Evolutionary conservation across 257 asterid genomes (phyloP), one percentile per base, ranked within the genome.

Genomic region (Henckelia pumila): DNA sequence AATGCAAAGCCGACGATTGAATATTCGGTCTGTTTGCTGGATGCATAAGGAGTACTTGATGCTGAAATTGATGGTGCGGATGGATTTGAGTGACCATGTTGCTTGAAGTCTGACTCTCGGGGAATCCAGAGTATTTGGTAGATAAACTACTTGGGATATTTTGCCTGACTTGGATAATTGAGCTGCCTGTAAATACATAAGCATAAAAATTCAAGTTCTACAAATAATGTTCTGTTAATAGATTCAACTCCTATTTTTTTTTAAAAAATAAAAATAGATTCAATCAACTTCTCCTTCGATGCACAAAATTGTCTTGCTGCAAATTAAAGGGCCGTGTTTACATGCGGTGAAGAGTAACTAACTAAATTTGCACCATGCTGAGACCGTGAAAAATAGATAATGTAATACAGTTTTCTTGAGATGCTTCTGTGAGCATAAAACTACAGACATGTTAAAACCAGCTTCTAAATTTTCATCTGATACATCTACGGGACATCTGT

Each of bases 11-110:
- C 30, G 37, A 55, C 21, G 67, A 75, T 66, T 65, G 72, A 4
- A 58, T 29, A 59, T 62, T 71, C 33, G 72, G 24, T 26, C 75
- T 52, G 63, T 61, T 69, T 14, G n/a, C 32, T 20, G 7, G 30
- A 50, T 63, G 71, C 19, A 26, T 61, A 4, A 8, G 32, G 21
- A 79, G 63, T 75, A 24, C 20, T 21, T 74, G 79, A 59, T 64
- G 28, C 19, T 63, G 71, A 47, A 56, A 22, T 20, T 32, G 59
- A 17, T 68, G 71, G 32, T 29, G 59, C 62, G 59, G 79, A 67
- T 33, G 37, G n/a, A 61, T 13, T 8, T 70, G 69, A 16, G 72
- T 24, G 56, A 33, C 16, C 35, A 55, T 59, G 65, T 72, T 64
- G 53, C 67, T 2, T 1, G 76, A 50, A 65, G 70, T 26, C 47